phyloP scores from a whole-genome alignment of 2,329 filamentous ascomycete genomes.

The Paracoccidioides lutzii region DNA sequence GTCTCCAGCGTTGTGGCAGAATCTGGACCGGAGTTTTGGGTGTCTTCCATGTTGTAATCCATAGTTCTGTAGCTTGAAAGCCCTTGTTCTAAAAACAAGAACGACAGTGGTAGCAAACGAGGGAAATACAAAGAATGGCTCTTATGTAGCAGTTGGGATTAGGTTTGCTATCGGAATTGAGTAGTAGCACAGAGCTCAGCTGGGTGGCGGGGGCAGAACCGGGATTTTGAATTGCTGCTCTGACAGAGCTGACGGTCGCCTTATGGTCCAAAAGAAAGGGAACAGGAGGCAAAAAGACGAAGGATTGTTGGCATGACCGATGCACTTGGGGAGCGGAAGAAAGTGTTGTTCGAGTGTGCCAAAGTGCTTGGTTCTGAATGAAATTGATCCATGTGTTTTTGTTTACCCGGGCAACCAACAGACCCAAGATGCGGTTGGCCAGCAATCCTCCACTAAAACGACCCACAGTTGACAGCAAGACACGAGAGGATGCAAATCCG shows the following conservation, averaged over 20 bases:
- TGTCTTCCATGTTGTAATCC: constrained; percentile 47
- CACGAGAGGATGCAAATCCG: neutral
- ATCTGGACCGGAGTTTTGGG: constrained; percentile 55
- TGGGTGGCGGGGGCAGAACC: neutral
- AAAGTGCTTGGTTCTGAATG: neutral
- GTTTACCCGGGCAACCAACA: constrained; percentile 11
- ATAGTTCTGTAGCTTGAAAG: constrained; percentile 21
- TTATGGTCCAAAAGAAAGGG: neutral
- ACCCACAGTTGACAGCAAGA: neutral
- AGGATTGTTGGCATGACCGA: neutral
- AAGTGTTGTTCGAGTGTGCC: neutral
- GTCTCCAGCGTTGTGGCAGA: constrained; percentile 39
- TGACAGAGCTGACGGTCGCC: neutral
- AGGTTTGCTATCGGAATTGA: neutral
- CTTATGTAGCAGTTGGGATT: neutral
- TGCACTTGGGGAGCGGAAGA: neutral
- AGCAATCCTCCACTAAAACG: neutral
- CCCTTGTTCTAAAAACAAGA: neutral
- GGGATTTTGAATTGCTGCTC: neutral
- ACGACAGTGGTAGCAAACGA: neutral
- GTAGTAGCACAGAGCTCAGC: too few species aligned
- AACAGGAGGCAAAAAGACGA: neutral
- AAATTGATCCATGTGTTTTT: constrained; percentile 2
- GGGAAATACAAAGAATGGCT: neutral
- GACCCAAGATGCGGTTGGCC: neutral